Conservation (phyloP, 2,329 filamentous ascomycete species). For the Hymenotorrendiella dingleyae region DNA sequence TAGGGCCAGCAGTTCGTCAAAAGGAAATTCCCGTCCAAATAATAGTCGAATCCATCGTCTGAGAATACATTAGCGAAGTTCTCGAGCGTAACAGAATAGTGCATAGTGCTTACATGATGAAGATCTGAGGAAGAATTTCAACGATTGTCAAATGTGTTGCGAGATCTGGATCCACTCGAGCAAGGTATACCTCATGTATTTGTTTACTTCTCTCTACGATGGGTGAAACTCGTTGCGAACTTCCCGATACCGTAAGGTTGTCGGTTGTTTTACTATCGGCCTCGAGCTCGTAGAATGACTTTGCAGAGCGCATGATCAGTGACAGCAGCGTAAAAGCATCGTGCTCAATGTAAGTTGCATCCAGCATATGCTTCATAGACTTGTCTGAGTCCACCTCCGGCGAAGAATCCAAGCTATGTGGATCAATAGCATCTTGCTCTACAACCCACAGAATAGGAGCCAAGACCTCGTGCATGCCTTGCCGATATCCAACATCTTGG, state of each 20-base stretch:
- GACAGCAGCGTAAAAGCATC: slow-evolving; percentile 85
- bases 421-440: slow-evolving; percentile 70
- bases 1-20: slow-evolving; percentile 73
- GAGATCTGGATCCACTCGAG: slow-evolving; percentile 75
- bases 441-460: slow-evolving; percentile 85
- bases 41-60: slow-evolving; percentile 84
- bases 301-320: slow-evolving; percentile 80
- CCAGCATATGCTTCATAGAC: slow-evolving; percentile 58
- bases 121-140: slow-evolving; percentile 93
- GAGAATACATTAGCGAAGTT: slow-evolving; percentile 1
- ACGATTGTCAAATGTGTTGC: slow-evolving; percentile 73
- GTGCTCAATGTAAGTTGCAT: slow-evolving; percentile 74
- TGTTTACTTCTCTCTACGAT: slow-evolving; percentile 82
- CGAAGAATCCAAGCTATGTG: slow-evolving; percentile 30
- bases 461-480: slow-evolving; percentile 96
- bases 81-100: not conserved
- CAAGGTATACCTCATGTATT: slow-evolving; percentile 78
- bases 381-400: slow-evolving; percentile 12
- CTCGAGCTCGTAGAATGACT: slow-evolving; percentile 70
- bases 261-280: slow-evolving; percentile 37
- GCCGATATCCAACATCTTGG: slow-evolving; percentile 80
- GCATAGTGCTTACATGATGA: slow-evolving; percentile 66
- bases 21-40: slow-evolving; percentile 89
- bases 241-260: too few species aligned
- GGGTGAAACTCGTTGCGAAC: slow-evolving; percentile 48